Evolutionary conservation across 768 basidiomycete genomes (phyloP).

Genomic region (Pisolithus microcarpus): DNA sequence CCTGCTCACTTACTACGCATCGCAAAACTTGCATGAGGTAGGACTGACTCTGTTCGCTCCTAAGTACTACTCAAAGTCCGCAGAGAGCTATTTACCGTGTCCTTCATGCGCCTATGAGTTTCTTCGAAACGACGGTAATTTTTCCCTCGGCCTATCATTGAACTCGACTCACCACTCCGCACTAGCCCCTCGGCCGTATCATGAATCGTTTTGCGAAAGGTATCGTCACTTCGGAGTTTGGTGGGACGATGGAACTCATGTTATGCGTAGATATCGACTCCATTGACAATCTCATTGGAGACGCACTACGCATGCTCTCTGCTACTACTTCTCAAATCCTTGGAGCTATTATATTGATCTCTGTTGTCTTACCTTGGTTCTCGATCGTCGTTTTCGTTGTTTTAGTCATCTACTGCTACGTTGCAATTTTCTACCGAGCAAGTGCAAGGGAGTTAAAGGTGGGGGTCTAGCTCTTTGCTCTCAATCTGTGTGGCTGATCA

Average conservation of each 20-base stretch:
- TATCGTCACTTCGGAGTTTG: constrained; percentile 12
- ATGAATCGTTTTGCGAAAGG: constrained; percentile 88
- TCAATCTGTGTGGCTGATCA: background rate
- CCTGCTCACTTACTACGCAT: constrained; percentile 67
- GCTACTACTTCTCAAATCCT: constrained; percentile 56
- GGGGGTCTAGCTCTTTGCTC: constrained; percentile 3
- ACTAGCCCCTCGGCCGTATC: constrained; percentile 73
- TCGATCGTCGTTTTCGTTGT: constrained; percentile 64
- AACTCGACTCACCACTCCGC: constrained; percentile 4
- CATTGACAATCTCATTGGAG: constrained; percentile 69
- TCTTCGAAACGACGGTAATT: constrained; percentile 71
- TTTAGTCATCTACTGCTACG: constrained; percentile 54
- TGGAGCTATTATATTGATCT: constrained; percentile 73
- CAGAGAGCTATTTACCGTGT: constrained; percentile 58
- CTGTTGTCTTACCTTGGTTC: constrained; percentile 78
- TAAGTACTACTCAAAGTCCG: background rate
- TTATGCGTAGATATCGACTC: constrained; percentile 57
- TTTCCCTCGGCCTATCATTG: background rate
- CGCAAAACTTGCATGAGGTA: constrained; percentile 47
- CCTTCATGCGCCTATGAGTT: constrained; percentile 79
- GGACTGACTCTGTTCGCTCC: background rate
- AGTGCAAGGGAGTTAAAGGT: constrained; percentile 86
- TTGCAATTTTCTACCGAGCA: constrained; percentile 76
- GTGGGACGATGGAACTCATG: too few relatives aligned
- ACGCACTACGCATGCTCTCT: constrained; percentile 68